Conservation (phyloP, 225 moss, liverwort and hornwort genomes). For the Anthoceros angustus region DNA sequence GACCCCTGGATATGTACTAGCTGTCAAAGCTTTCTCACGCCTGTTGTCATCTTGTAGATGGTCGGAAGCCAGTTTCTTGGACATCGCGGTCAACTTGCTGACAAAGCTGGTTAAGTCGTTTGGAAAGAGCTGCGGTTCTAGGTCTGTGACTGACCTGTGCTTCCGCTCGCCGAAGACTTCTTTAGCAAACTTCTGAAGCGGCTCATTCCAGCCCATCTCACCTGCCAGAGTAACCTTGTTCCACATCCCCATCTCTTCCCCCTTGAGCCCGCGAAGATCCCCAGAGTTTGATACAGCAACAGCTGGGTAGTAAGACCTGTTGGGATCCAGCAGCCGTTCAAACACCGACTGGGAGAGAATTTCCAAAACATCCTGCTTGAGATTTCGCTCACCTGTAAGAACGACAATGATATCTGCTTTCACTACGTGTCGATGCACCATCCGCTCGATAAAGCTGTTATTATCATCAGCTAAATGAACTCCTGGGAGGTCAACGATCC, state of each 20-base stretch:
- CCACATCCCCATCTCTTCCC: slow-evolving; percentile 13
- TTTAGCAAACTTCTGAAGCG: slow-evolving; percentile 10
- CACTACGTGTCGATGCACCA: slow-evolving; percentile 12
- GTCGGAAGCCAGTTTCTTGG: neutral
- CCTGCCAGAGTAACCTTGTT: slow-evolving; percentile 7
- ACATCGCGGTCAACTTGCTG: neutral
- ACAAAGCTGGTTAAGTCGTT: slow-evolving; percentile 12
- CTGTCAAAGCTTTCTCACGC: neutral
- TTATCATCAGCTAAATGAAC: slow-evolving; percentile 11
- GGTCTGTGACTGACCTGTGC: slow-evolving; percentile 7
- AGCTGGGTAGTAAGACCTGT: slow-evolving; percentile 8
- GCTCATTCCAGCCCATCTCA: slow-evolving; percentile 12
- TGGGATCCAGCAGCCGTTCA: slow-evolving; percentile 12
- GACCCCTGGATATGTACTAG: slow-evolving; percentile 9
- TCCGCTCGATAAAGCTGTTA: slow-evolving; percentile 11
- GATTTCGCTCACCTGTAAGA: slow-evolving; percentile 12
- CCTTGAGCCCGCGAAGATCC: slow-evolving; percentile 7
- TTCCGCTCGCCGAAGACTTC: slow-evolving; percentile 8
- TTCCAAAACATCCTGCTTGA: slow-evolving; percentile 9
- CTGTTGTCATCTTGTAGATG: neutral
- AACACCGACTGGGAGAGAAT: slow-evolving; percentile 14
- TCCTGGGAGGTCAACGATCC: slow-evolving; percentile 17
- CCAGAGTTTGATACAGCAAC: slow-evolving; percentile 16
- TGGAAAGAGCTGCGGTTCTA: slow-evolving; percentile 16
- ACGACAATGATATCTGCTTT: slow-evolving; percentile 13